Evolutionary conservation across 352 stramenopile genomes (phyloP), one percentile per base, ranked within the genome.

Genomic region (Pythium folliculosum): DNA sequence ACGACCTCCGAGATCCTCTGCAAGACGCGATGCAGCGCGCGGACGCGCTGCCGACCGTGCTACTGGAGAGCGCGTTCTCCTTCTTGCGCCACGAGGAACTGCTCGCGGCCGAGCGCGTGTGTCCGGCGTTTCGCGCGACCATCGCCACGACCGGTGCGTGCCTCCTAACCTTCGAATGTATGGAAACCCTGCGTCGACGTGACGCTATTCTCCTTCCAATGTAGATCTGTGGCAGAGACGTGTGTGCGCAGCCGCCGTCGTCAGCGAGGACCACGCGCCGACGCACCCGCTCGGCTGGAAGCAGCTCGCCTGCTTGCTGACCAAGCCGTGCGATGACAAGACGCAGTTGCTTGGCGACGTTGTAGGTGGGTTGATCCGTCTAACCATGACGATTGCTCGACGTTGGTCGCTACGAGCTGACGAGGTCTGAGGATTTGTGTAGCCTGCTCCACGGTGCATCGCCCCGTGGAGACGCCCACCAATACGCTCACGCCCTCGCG

Each of bases 261-360:
- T 52, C n/a, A 8, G n/a, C 3, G 45, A 52, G 21, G 45, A 23
- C 17, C 17, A 52, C 6, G 21, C 45, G n/a, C 45, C 45, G 21
- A 52, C 19, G 19, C 17, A 52, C 12, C 14, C 30, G 9, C 32
- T 40, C 10, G 38, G 44, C 21, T 61, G 37, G 55, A 50, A 51
- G 55, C 55, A 44, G 14, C 25, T 52, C 13, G 55, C 16, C 19
- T 30, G n/a, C 21, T 19, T 61, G 49, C 66, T 77, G 19, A 2
- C 23, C 3, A 13, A n/a, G 52, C 52, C 52, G 30, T 5, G 21
- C 19, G 52, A 59, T 12, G 23, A n/a, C 19, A 40, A 25, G 5
- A 30, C 32, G 6, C 30, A 14, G 19, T 19, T 59, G 16, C 52
- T 59, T 8, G 32, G 48, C 14, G 52, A 59, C 19, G 52, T 48